Evolutionary conservation across 176 grass and related monocot species (phyloP), one percentile per base, ranked within the genome.

Genomic region (Typha latifolia): DNA sequence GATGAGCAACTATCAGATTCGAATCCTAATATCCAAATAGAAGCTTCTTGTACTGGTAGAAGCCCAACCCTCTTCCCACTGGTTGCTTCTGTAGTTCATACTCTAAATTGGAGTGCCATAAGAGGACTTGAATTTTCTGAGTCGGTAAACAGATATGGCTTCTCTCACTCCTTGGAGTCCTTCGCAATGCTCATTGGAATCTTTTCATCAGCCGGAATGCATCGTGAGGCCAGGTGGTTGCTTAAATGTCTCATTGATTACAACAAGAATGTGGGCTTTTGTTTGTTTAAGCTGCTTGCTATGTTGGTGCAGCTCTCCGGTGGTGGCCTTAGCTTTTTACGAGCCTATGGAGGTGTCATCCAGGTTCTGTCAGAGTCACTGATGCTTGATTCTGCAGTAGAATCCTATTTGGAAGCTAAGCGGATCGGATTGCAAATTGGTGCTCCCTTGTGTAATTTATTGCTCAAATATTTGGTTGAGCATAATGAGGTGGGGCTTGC

Each of bases 381-480:
- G 4, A 49, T 73, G 77, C 14, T 80, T 4, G 49, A 69, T 32
- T 51, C 31, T 81, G 70, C 78, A 12, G 21, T 81, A 1, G 34
- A 51, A 47, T 49, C 23, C 11, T 81, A 74, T 51, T 49, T 68
- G 19, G 62, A 81, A 20, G 78, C 71, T 5, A 81, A 34, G 27
- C 62, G 20, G 48, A 50, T 74, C 14, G 78, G 51, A 12, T 31
- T 76, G 13, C 18, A 56, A 4, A 31, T 81, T 52, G 47, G 69
- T 14, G 19, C 48, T 50, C 78, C 51, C 26, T 34, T 69, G 57
- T 81, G 71, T 52, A 81, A 81, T 69, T 50, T 74, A 12, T 69
- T 81, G 65, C 78, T 81, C 37, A 68, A 74, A 26, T 29, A 27
- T 53, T 75, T 74, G 56, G 48, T 81, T 66, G 53, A 66, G 62